phyloP scores from a whole-genome alignment of 345 rosid genomes.

The Punica granatum region DNA sequence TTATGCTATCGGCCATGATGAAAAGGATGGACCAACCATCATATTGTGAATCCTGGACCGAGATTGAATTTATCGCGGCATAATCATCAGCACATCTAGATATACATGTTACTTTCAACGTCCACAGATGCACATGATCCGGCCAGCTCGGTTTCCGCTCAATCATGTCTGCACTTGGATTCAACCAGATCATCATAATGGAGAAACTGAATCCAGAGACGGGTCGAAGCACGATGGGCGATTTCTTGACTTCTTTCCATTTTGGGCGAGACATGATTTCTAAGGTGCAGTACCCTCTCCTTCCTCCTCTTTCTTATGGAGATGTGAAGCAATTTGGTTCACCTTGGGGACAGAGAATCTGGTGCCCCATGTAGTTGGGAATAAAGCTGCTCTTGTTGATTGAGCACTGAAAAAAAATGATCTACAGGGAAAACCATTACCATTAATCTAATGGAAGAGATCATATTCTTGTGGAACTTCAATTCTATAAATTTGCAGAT shows the following conservation, averaged over 20 bases:
- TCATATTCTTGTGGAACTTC: background rate
- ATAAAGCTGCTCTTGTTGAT: background rate
- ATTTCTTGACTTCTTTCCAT: no score
- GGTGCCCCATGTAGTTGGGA: background rate
- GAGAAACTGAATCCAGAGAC: background rate
- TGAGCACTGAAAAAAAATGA: background rate
- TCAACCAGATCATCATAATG: background rate
- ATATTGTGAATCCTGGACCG: background rate
- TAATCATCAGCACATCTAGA: background rate
- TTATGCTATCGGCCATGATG: background rate
- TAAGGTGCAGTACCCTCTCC: no score
- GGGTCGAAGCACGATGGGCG: no score
- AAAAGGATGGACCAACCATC: background rate
- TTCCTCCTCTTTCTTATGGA: background rate
- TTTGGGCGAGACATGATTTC: no score
- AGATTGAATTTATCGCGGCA: background rate
- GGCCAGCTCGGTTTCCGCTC: background rate
- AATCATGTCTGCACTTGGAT: background rate
- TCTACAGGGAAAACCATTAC: background rate
- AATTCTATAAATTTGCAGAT: background rate
- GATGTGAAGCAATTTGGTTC: background rate
- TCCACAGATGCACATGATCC: background rate
- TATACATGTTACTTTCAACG: background rate
- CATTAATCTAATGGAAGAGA: background rate
- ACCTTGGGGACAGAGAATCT: conserved; percentile 1